Percentiles rank a stretch among this genome's conserved stretches.
phyloP scores from a whole-genome alignment of 768 basidiomycete genomes.

The Tulasnella sp. region DNA sequence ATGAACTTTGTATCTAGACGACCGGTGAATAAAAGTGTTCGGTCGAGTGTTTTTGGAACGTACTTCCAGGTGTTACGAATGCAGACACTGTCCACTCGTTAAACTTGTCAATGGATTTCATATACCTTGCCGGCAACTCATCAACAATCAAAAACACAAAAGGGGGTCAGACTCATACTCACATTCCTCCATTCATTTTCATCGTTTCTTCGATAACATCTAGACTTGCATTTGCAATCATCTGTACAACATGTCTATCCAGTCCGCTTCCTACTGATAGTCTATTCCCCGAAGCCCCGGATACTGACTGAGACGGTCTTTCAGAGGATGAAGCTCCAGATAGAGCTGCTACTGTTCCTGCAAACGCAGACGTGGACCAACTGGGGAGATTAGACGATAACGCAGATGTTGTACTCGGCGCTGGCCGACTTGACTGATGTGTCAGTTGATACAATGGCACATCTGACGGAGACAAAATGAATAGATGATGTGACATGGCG shows the following conservation, averaged over 20 bases:
- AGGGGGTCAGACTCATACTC: slow-evolving; percentile 24
- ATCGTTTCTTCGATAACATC: slow-evolving; percentile 91
- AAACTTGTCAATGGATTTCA: slow-evolving; percentile 91
- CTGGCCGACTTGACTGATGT: slow-evolving; percentile 67
- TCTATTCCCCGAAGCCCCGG: slow-evolving; percentile 26
- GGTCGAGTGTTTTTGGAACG: slow-evolving; percentile 26
- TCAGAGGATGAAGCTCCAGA: slow-evolving; percentile 69
- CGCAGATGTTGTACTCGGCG: slow-evolving; percentile 44
- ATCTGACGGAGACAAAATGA: slow-evolving; percentile 73
- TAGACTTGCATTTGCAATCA: slow-evolving; percentile 94
- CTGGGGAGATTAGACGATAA: slow-evolving; percentile 72
- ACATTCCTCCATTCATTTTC: slow-evolving; percentile 71
- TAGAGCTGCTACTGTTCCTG: slow-evolving; percentile 73
- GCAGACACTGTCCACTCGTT: slow-evolving; percentile 98
- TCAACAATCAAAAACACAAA: not conserved
- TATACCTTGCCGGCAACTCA: slow-evolving; percentile 47
- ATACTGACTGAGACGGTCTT: slow-evolving; percentile 31
- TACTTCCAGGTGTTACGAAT: slow-evolving; percentile 90
- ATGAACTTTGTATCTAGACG: slow-evolving; percentile 84
- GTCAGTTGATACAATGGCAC: slow-evolving; percentile 75
- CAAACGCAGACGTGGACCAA: slow-evolving; percentile 86
- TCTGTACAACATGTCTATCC: slow-evolving; percentile 91
- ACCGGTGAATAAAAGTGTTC: slow-evolving; percentile 8
- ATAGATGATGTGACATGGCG: slow-evolving; percentile 75
- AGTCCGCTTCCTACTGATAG: slow-evolving; percentile 66